These are phyloP conservation scores for Termitomyces sp. DNA, from an alignment of 768 basidiomycete species.

Conservation along the genomic window DNA sequence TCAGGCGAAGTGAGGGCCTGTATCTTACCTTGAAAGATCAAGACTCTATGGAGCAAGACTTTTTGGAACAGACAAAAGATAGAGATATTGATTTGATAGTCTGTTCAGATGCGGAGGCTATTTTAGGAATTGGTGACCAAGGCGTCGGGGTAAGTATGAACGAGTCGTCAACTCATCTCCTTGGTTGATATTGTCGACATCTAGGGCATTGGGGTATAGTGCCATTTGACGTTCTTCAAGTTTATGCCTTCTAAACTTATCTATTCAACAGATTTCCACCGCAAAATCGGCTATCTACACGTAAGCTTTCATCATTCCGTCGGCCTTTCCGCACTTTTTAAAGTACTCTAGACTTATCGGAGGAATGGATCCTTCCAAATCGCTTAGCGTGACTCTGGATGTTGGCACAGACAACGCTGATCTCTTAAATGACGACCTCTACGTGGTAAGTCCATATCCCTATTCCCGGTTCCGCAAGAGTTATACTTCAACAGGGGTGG, in stretches of 20 bases:
- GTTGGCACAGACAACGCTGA: conserved; percentile 72
- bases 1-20: conserved; percentile 72
- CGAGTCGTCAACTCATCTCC: neutral
- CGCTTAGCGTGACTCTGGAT: conserved; percentile 59
- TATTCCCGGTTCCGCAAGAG: neutral
- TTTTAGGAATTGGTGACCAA: conserved; percentile 64
- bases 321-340: neutral
- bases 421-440: conserved; percentile 57
- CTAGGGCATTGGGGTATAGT: conserved; percentile 47
- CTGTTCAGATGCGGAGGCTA: conserved; percentile 80
- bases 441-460: conserved; percentile 46
- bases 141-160: conserved; percentile 53
- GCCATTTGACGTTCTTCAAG: neutral
- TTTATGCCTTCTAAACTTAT: neutral
- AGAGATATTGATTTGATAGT: conserved; percentile 73
- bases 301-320: conserved; percentile 20
- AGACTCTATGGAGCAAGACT: conserved; percentile 71
- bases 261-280: conserved; percentile 50
- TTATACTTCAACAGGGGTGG: conserved; percentile 52
- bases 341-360: conserved; percentile 44
- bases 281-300: conserved; percentile 80
- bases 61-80: conserved; percentile 59
- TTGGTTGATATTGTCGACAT: conserved; percentile 2
- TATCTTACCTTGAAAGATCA: conserved; percentile 58
- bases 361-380: conserved; percentile 56